Evolutionary conservation across 371 early-diverging fungal genomes (phyloP).

Genomic region (Apophysomyces sp.): DNA sequence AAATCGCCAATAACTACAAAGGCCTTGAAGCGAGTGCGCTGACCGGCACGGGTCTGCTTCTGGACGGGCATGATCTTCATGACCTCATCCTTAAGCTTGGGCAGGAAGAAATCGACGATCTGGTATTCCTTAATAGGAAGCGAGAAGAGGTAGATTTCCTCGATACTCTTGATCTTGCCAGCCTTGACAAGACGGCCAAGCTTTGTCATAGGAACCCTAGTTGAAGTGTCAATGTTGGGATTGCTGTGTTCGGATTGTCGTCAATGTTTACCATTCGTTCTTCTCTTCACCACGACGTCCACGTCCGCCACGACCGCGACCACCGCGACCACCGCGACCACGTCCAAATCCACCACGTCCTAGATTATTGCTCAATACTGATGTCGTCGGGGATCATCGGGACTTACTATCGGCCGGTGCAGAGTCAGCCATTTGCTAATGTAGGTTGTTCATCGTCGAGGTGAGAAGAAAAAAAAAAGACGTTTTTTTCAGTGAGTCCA

Average conservation of each 20-base stretch:
- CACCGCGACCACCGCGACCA: constrained; percentile 70
- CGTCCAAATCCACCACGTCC: constrained; percentile 79
- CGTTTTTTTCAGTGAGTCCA: too few species aligned
- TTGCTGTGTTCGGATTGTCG: background rate
- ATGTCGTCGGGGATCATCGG: background rate
- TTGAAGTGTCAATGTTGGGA: background rate
- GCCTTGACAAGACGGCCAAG: constrained; percentile 97
- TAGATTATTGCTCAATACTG: constrained; percentile 7
- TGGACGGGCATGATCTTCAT: constrained; percentile 99
- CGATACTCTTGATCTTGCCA: constrained; percentile 89
- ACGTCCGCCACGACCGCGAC: constrained; percentile 77
- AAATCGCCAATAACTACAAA: constrained; percentile 99
- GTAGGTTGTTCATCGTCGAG: background rate
- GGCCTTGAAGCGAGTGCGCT: constrained; percentile 99
- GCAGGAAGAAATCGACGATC: constrained; percentile 97
- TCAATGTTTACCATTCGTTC: constrained; percentile 68
- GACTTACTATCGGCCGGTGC: constrained; percentile 75
- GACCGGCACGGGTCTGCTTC: constrained; percentile 99
- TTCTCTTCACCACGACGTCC: constrained; percentile 86
- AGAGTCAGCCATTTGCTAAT: constrained; percentile 73
- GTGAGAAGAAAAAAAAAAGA: background rate
- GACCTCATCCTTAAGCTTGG: constrained; percentile 98
- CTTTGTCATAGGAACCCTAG: constrained; percentile 93
- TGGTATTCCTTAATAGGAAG: constrained; percentile 99
- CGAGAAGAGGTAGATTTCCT: constrained; percentile 97